A percentile compares a stretch with the other conserved stretches of the same genome.
Evolutionary conservation across 1,139 yeast genomes (phyloP).

Genomic region (Yamadazyma pseudoaaseri): DNA sequence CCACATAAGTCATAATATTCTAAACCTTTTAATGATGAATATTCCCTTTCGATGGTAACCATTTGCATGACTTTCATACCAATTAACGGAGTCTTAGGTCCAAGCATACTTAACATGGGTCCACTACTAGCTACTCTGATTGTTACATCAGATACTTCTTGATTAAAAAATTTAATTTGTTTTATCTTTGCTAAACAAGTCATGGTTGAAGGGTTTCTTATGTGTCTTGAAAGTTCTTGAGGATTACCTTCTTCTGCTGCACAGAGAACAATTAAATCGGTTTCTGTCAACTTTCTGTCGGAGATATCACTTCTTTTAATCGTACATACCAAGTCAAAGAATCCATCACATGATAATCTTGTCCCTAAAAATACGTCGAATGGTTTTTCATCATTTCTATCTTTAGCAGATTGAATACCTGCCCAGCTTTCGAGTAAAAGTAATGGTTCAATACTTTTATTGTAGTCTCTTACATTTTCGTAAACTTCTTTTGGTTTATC

Average conservation of each 20-base stretch:
- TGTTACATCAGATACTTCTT: slow-evolving; percentile 71
- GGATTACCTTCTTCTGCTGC: slow-evolving; percentile 24
- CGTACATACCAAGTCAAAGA: slow-evolving; percentile 86
- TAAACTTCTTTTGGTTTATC: slow-evolving; percentile 47
- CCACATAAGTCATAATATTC: slow-evolving; percentile 73
- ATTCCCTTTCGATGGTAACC: slow-evolving; percentile 94
- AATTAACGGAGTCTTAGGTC: slow-evolving; percentile 61
- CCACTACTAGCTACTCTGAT: slow-evolving; percentile 60
- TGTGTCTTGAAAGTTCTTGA: slow-evolving; percentile 18
- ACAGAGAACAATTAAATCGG: slow-evolving; percentile 75
- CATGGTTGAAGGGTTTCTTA: slow-evolving; percentile 27
- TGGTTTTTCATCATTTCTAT: slow-evolving; percentile 61
- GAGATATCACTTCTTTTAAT: slow-evolving; percentile 51
- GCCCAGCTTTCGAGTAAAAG: slow-evolving; percentile 93
- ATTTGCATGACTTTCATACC: slow-evolving; percentile 79
- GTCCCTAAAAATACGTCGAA: slow-evolving; percentile 74
- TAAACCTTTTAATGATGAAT: slow-evolving; percentile 75
- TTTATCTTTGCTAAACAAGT: slow-evolving; percentile 79
- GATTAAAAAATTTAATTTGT: slow-evolving; percentile 63
- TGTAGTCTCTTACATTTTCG: slow-evolving; percentile 60
- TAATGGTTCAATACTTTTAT: slow-evolving; percentile 70
- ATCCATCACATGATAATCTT: slow-evolving; percentile 79
- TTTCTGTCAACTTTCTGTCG: slow-evolving; percentile 62
- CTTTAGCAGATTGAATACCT: slow-evolving; percentile 71
- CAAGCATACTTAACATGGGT: slow-evolving; percentile 51